These are phyloP conservation scores for Kurtzmaniella quercitrusa DNA, from an alignment of 1,139 yeast species.

Conservation along the genomic window DNA sequence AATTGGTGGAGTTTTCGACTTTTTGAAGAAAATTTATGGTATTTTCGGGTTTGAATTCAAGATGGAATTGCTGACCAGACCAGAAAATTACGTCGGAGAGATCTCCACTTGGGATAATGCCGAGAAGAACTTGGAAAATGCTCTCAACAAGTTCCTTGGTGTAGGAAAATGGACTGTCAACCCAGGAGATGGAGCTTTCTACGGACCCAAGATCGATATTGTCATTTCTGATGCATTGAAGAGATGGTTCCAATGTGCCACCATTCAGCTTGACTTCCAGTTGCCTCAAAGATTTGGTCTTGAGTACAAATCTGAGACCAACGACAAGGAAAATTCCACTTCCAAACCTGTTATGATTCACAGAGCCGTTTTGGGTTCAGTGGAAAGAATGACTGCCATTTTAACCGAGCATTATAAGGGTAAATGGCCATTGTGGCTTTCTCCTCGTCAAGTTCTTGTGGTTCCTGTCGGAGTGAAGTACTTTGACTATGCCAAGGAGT, in stretches of 20 bases:
- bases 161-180: conserved; percentile 86
- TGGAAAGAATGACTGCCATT: conserved; percentile 97
- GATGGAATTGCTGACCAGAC: conserved; percentile 91
- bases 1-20: conserved; percentile 73
- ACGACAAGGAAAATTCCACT: conserved; percentile 35
- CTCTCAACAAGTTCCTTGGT: conserved; percentile 63
- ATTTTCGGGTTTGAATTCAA: conserved; percentile 84
- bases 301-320: conserved; percentile 75
- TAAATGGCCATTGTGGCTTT: conserved; percentile 98
- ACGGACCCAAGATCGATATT: conserved; percentile 97
- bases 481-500: conserved; percentile 79
- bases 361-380: conserved; percentile 96
- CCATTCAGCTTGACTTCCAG: conserved; percentile 97
- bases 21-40: conserved; percentile 75
- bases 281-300: conserved; percentile 87
- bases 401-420: conserved; percentile 97
- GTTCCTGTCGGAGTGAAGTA: conserved; percentile 95
- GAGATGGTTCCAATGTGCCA: conserved; percentile 97
- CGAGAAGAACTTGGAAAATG: conserved; percentile 69
- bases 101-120: conserved; percentile 86
- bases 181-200: conserved; percentile 98
- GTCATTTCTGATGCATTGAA: conserved; percentile 86
- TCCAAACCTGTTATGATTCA: conserved; percentile 95
- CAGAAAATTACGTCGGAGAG: conserved; percentile 87
- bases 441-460: conserved; percentile 93